Base-by-base conservation (phyloP, 345 rosid genomes). In the Salix caprea region DNA sequence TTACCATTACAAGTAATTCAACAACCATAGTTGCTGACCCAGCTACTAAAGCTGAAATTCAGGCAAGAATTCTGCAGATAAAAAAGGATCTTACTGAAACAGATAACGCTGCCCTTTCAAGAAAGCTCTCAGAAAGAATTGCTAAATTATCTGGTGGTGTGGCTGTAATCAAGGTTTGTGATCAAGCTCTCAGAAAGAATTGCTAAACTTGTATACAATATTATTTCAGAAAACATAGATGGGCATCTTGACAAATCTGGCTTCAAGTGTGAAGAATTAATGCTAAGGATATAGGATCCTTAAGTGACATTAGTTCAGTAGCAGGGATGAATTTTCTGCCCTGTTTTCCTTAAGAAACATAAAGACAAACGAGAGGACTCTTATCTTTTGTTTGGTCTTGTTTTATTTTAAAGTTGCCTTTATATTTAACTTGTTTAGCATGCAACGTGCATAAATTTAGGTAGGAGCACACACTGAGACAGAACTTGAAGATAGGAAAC, bases 81-180 rank as follows among this genome's bases (percentile, higher is more conserved):
- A 95, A 95, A 85, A 91, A 90, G 89, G 97, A 91, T 85, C 85
- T 95, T 78, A 88, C 93, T 73, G 97, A 86, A 88, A 89, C 90
- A 26, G 95, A 88, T 76, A 90, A 75, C 62, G 70, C 88, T 70
- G 83, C 81, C 87, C 64, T 89, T 74, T 84, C 92, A 23, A 84
- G 85, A 80, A 90, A 89, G 87, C 90, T 91, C 50, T 80, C 92
- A 30, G 97, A 91, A 84, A 87, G 99, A 83, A 89, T 92, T 65
- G 99, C 97, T 77, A 92, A 90, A 77, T 92, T 95, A 82, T 86
- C 86, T 30, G 96, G 99, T 79, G 96, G 97, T 36, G 94, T 95
- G 76, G 97, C 97, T 80, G 80, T 93, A 58, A 95, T 93, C 64
- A 93, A 91, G 99, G 99, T 94, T 73, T 68, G 89, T 73, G 28